Conservation (phyloP, 164 flowering plant genomes). For the Pachysandra terminalis region DNA sequence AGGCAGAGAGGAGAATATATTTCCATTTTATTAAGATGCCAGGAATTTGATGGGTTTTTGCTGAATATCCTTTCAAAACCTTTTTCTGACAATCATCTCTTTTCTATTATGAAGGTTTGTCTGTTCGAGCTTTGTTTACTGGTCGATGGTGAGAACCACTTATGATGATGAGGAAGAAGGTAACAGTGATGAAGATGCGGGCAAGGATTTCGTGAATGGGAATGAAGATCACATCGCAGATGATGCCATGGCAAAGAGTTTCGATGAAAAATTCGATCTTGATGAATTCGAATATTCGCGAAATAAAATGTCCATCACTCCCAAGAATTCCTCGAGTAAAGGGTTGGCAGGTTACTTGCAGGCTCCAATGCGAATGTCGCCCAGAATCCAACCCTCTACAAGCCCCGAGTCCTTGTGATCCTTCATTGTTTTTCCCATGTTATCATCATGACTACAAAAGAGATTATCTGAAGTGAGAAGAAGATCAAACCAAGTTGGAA, state of each 20-base stretch:
- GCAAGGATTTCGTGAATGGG: constrained; percentile 17
- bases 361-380: constrained; percentile 53
- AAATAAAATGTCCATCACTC: constrained; percentile 85
- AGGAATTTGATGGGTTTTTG: no score
- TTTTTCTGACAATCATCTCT: constrained; percentile 1
- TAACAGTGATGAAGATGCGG: constrained; percentile 50
- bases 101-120: constrained; percentile 44
- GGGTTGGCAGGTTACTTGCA: constrained; percentile 20
- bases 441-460: no score
- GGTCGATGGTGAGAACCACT: constrained; percentile 63
- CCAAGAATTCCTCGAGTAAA: constrained; percentile 31
- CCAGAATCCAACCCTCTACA: constrained; percentile 73
- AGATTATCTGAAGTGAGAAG: no score
- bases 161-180: constrained; percentile 44
- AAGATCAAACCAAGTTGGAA: no score
- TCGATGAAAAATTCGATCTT: constrained; percentile 39
- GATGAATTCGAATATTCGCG: constrained; percentile 47
- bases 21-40: no score
- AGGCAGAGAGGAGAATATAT: no score
- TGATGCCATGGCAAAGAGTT: constrained; percentile 27
- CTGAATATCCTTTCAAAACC: no score
- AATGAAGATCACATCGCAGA: constrained; percentile 17
- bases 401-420: constrained; percentile 57
- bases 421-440: no score
- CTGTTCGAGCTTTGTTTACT: constrained; percentile 63